Base-by-base conservation (phyloP, 805 yeast genomes). In the Metschnikowia dekortorum region DNA sequence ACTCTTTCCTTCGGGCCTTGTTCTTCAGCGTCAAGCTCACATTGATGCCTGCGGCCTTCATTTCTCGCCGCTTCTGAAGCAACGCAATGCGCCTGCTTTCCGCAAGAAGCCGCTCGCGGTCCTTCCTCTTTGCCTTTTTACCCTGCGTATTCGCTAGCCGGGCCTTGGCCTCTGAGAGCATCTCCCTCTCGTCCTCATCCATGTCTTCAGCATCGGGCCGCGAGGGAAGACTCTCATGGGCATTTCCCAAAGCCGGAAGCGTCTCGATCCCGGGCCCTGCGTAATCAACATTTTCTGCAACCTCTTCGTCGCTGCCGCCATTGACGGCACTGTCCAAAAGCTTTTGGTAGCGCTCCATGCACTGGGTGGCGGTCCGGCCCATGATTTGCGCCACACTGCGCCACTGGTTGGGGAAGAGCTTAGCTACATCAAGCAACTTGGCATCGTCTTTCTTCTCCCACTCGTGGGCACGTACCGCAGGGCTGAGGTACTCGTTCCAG, bases 101-200 rank as follows among this genome's bases (percentile, higher is more conserved):
- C 45, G 84, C 87, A 41, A 89, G 69, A 79, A 87, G 77, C 46
- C 94, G 72, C 63, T 92, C 98, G 50, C 97, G 74, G 2, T 85
- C 88, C 62, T 91, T 89, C 51, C 98, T 70, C 51, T 91, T 88
- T 0, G 97, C 97, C 66, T 92, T 92, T 58, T 91, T 90, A 52
- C 98, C 99, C 64, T 87, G 89, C 0, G 97, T 90, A 60, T 89
- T 91, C 10, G 96, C 88, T 55, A 92, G 71, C 58, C 99, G 79
- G 1, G 97, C 96, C 44, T 85, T 79, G 0, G 99, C 99, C 63
- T 94, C 99, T n/a, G 89, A 82, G 7, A 91, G 67, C 97, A 91
- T 89, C 64, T 92, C 97, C 50, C 79, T 71, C 60, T 92, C 97
- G 52, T 89, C 96, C 39, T 89, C 97, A 51, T 84, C 91, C 75